These are phyloP conservation scores for Aspergillus transmontanensis DNA, from an alignment of 2,329 filamentous ascomycete species.

Conservation along the genomic window DNA sequence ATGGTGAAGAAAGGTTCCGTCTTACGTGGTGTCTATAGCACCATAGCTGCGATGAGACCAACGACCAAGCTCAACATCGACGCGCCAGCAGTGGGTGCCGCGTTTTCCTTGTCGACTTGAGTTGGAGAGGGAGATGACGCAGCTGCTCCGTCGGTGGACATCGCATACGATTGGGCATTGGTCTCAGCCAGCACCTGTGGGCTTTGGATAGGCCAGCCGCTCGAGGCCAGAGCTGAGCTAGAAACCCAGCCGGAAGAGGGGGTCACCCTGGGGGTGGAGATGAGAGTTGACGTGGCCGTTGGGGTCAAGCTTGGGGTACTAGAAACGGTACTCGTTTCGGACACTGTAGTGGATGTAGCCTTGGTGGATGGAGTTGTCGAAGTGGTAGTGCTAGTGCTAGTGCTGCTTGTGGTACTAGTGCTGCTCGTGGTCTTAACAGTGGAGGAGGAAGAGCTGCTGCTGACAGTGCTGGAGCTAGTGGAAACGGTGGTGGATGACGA, in stretches of 20 bases:
- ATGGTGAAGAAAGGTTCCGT: background rate
- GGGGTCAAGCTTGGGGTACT: slow-evolving; percentile 18
- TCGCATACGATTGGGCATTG: slow-evolving; percentile 13
- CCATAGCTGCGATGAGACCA: slow-evolving; percentile 22
- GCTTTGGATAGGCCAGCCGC: slow-evolving; percentile 24
- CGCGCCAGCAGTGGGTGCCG: slow-evolving; percentile 16
- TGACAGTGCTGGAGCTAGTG: slow-evolving; percentile 16
- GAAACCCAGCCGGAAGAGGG: slow-evolving; percentile 18
- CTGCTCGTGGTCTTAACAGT: slow-evolving; percentile 5
- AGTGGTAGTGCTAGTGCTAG: slow-evolving; percentile 18
- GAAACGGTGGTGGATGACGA: slow-evolving; percentile 14
- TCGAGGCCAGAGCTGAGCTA: slow-evolving; percentile 21
- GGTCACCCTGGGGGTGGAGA: slow-evolving; percentile 13
- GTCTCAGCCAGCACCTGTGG: slow-evolving; percentile 33
- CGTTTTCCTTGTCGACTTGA: background rate
- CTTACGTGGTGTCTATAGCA: background rate
- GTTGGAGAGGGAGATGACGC: slow-evolving; percentile 9
- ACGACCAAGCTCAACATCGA: slow-evolving; percentile 22
- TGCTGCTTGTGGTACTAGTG: slow-evolving; percentile 15
- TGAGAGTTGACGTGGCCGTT: slow-evolving; percentile 21
- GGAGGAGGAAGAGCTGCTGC: slow-evolving; percentile 4
- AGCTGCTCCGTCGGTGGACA: slow-evolving; percentile 3
- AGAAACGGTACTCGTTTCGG: slow-evolving; percentile 13
- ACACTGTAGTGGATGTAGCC: slow-evolving; percentile 13
- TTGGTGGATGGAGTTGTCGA: slow-evolving; percentile 17